These are phyloP conservation scores for Arabis hirsuta DNA, from an alignment of 345 rosid genomes.

Conservation along the genomic window DNA sequence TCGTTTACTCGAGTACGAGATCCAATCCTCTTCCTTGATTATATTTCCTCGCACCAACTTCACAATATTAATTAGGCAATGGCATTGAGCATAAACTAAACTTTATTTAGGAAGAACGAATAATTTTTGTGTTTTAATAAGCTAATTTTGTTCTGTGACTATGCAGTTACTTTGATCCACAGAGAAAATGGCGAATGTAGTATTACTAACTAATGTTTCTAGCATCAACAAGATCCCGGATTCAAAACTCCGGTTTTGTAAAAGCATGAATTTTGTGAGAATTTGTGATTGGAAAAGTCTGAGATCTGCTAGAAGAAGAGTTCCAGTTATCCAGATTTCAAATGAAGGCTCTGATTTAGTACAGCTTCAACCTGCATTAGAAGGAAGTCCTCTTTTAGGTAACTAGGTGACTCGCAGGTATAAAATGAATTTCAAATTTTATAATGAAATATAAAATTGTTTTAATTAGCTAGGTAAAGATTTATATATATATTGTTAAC, in stretches of 20 bases:
- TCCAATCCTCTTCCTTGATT: too few species aligned
- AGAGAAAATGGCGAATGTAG: conserved; percentile 68
- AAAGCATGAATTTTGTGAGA: conserved; percentile 66
- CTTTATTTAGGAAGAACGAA: not conserved
- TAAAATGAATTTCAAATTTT: too few species aligned
- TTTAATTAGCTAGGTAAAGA: too few species aligned
- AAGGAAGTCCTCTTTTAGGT: conserved; percentile 91
- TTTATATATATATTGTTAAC: too few species aligned
- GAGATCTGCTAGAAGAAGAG: conserved; percentile 54
- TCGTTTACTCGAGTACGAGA: too few species aligned
- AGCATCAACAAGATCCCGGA: conserved; percentile 62
- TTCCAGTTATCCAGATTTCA: conserved; percentile 63
- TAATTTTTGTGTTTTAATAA: not conserved
- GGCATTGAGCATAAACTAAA: not conserved
- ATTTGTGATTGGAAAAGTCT: conserved; percentile 61
- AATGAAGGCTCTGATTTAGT: conserved; percentile 62
- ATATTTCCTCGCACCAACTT: too few species aligned
- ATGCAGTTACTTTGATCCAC: conserved; percentile 38
- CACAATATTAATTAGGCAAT: too few species aligned
- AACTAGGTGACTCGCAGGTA: not conserved
- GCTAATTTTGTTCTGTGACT: conserved; percentile 29
- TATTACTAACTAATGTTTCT: conserved; percentile 65
- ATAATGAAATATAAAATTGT: too few species aligned
- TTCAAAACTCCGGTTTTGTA: conserved; percentile 60
- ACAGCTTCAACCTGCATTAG: conserved; percentile 82